These are phyloP conservation scores for Parastagonospora avenae DNA, from an alignment of 2,329 filamentous ascomycete genomes.

Conservation along the genomic window DNA sequence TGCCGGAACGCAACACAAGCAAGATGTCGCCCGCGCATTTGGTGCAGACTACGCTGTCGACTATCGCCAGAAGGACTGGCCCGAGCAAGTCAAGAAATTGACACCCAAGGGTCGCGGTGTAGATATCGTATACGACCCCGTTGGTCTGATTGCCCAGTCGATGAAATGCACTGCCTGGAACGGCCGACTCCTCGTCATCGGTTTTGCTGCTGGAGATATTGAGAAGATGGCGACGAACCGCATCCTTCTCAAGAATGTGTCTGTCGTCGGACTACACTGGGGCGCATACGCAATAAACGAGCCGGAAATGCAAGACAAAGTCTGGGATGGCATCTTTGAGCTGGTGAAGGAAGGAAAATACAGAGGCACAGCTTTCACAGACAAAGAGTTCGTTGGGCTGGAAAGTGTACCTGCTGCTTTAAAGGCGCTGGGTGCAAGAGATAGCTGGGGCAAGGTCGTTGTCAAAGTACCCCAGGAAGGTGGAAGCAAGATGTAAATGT, in stretches of 20 bases:
- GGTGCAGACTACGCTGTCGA: conserved; percentile 85
- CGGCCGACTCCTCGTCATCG: conserved; percentile 82
- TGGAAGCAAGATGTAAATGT: conserved; percentile 41
- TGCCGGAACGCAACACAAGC: conserved; percentile 78
- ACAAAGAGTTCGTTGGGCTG: conserved; percentile 80
- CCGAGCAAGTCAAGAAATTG: conserved; percentile 73
- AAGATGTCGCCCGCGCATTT: conserved; percentile 76
- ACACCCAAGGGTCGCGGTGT: conserved; percentile 76
- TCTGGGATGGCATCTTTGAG: conserved; percentile 83
- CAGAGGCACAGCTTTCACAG: conserved; percentile 79
- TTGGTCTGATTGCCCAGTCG: conserved; percentile 83
- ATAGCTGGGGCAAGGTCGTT: conserved; percentile 96
- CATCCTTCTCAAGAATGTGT: conserved; percentile 91
- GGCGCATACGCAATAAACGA: conserved; percentile 80
- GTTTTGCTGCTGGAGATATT: conserved; percentile 84
- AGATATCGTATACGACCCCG: conserved; percentile 94
- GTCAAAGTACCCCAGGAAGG: conserved; percentile 74
- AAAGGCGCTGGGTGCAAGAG: conserved; percentile 75
- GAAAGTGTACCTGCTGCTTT: conserved; percentile 79
- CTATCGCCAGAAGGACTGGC: conserved; percentile 70
- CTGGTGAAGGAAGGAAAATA: conserved; percentile 81
- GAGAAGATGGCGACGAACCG: conserved; percentile 94
- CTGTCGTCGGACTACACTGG: conserved; percentile 89
- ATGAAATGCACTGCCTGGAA: conserved; percentile 96
- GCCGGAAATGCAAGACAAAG: conserved; percentile 68